These are phyloP conservation scores for Lactifluus echinatus DNA, from an alignment of 768 basidiomycete genomes.

Conservation along the genomic window DNA sequence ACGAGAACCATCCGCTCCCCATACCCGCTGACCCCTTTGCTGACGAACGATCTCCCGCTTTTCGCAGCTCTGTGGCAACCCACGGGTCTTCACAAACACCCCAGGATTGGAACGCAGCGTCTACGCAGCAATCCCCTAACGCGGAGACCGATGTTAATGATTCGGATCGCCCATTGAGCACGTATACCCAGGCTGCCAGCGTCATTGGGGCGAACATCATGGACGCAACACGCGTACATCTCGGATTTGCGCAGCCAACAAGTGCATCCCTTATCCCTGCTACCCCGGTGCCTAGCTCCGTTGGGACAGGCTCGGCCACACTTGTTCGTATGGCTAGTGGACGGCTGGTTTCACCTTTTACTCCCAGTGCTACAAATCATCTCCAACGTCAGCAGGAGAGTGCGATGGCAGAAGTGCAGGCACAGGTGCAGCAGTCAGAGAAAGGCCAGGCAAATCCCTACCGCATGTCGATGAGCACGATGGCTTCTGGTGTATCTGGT, in stretches of 20 bases:
- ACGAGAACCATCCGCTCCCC: conserved; percentile 27
- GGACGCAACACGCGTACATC: conserved; percentile 60
- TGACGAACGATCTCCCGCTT: conserved; percentile 41
- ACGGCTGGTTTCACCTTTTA: conserved; percentile 43
- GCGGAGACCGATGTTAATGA: conserved; percentile 25
- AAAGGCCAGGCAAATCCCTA: conserved; percentile 37
- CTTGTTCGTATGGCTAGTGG: conserved; percentile 56
- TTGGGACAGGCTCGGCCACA: conserved; percentile 31
- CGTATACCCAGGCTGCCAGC: conserved; percentile 45
- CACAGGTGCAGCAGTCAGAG: conserved; percentile 32
- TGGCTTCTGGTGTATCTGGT: conserved; percentile 58
- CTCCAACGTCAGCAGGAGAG: conserved; percentile 63
- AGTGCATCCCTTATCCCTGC: conserved; percentile 22
- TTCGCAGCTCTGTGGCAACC: conserved; percentile 26
- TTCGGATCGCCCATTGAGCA: conserved; percentile 47
- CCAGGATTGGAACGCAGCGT: conserved; percentile 18
- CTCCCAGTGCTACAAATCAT: conserved; percentile 23
- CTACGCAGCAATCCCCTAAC: conserved; percentile 11
- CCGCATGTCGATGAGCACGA: conserved; percentile 29
- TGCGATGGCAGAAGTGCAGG: conserved; percentile 53
- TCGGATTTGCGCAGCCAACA: conserved; percentile 36
- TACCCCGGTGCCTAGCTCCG: conserved; percentile 12
- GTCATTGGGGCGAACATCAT: conserved; percentile 43
- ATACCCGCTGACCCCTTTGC: conserved; percentile 48
- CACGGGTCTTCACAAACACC: conserved; percentile 23